Evolutionary conservation across 768 basidiomycete species (phyloP), one percentile per base, ranked within the genome.

Genomic region (Auriscalpium vulgare): DNA sequence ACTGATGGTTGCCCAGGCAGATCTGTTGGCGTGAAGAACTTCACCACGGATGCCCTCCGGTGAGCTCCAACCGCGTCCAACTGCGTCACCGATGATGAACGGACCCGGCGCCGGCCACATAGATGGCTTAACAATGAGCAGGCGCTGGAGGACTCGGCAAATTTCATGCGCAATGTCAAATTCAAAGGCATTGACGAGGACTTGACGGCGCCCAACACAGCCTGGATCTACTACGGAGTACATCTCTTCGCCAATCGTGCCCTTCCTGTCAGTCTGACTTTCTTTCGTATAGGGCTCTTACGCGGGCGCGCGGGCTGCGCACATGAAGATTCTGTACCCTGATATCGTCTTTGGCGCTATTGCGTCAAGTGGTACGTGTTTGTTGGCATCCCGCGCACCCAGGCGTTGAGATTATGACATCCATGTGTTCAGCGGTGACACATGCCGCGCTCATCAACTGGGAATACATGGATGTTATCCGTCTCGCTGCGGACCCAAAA

Each of bases 161-260:
- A 88, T 69, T 97, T 99, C 66, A 92, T 97, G 81, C 74, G 78
- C 7, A 81, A 85, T 58, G 82, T 95, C 67, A 79, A 84, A 63
- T 87, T 95, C 62, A 69, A 76, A 7, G 87, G 83, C 1, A 81
- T 94, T 50, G 70, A 78, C 2, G 84, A 86, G 63, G 80, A 88
- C 64, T 63, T 91, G 60, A 87, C 85, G 14, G 79, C 90, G 13
- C 81, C 87, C 16, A 73, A 72, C 34, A 85, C 85, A 1, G 88
- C 90, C 9, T 93, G 91, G 91, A 91, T 93, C 55, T 93, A 95
- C 68, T 95, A 95, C 64, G 95, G 95, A 13, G 94, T 91, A 67
- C 45, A 81, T 63, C 59, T 43, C 40, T 29, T 29, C 29, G 29
- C 29, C 29, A 29, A 29, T 29, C 29, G 29, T 7, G 29, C 29